These are phyloP conservation scores for Flueggea neowawraea DNA, from an alignment of 441 rosid species.

Conservation along the genomic window DNA sequence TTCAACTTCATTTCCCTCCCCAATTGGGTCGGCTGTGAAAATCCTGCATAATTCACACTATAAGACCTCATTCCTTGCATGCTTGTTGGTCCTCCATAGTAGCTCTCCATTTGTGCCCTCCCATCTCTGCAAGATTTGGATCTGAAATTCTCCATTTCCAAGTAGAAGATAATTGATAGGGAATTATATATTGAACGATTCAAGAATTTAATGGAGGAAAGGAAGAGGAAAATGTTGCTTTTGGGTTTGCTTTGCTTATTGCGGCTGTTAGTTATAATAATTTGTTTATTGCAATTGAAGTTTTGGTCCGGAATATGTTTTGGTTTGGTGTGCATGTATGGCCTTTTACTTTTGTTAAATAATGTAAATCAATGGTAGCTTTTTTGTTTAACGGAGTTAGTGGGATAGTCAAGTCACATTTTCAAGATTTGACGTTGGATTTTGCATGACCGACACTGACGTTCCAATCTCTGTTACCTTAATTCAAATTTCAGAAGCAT, in stretches of 20 bases:
- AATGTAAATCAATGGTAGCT: too few relatives aligned
- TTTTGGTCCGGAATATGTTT: too few relatives aligned
- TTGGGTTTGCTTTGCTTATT: conserved; percentile 12
- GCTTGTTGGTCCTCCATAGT: conserved; percentile 32
- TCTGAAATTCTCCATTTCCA: conserved; percentile 56
- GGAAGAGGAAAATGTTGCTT: conserved; percentile 1
- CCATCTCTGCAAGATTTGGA: conserved; percentile 76
- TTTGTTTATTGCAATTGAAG: too few relatives aligned
- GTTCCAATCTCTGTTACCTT: too few relatives aligned
- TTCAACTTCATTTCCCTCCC: conserved; percentile 41
- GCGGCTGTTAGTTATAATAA: too few relatives aligned
- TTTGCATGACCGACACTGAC: too few relatives aligned
- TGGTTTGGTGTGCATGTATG: too few relatives aligned
- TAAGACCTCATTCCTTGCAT: conserved; percentile 80
- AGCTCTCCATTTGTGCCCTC: conserved; percentile 31
- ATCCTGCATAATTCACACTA: conserved; percentile 45
- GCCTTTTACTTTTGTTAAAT: too few relatives aligned
- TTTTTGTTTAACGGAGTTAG: too few relatives aligned
- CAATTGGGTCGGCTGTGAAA: conserved; percentile 28
- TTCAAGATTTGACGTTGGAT: too few relatives aligned
- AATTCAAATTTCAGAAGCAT: too few relatives aligned
- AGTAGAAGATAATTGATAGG: not conserved
- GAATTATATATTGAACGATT: not conserved
- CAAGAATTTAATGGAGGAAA: conserved; percentile 7
- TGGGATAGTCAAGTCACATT: too few relatives aligned